phyloP scores from a whole-genome alignment of 768 basidiomycete genomes.

The Suillus americanus region DNA sequence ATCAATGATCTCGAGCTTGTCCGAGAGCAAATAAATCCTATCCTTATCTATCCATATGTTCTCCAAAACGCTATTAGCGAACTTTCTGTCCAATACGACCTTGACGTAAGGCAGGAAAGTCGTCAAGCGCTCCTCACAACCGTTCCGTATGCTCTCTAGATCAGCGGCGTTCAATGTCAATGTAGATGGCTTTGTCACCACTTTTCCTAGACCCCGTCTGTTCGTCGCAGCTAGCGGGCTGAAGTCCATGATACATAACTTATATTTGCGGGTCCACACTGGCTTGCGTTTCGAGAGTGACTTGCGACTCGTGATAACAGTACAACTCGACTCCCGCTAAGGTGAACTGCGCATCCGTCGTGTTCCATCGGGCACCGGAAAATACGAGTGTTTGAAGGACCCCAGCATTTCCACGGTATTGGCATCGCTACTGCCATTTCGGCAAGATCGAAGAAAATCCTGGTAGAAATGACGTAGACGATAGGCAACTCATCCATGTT shows the following conservation, averaged over 20 bases:
- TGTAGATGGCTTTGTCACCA: not conserved
- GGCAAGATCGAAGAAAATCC: not conserved
- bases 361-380: not conserved
- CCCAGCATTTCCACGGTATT: not conserved
- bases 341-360: not conserved
- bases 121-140: not conserved
- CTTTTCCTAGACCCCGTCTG: not conserved
- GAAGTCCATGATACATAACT: not conserved
- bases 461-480: not conserved
- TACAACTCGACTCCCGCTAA: not conserved
- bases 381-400: not conserved
- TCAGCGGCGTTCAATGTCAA: not conserved
- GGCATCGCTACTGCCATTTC: not conserved
- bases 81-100: not conserved
- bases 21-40: not conserved
- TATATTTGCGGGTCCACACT: too few species aligned
- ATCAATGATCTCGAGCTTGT: not conserved
- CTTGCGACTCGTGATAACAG: not conserved
- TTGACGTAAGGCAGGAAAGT: not conserved
- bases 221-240: not conserved
- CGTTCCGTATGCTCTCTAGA: rapidly evolving
- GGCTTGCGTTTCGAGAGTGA: not conserved
- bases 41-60: not conserved
- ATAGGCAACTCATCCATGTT: rapidly evolving
- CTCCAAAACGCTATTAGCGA: not conserved